These are phyloP conservation scores for Andrographis paniculata DNA, from an alignment of 305 asterid genomes.

Conservation along the genomic window DNA sequence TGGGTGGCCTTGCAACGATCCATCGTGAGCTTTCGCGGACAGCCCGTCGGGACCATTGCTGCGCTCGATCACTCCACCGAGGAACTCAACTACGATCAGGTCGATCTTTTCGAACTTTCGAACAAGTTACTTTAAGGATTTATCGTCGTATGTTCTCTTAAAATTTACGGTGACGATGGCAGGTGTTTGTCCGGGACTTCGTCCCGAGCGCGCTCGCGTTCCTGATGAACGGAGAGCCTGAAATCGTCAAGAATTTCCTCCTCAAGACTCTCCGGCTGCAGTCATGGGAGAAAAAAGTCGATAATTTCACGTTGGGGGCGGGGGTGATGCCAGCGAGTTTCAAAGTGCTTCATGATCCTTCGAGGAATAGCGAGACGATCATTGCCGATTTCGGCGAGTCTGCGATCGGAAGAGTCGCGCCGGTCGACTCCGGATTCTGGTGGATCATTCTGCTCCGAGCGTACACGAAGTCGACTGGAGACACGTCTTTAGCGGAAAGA, in stretches of 20 bases:
- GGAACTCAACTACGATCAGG: slow-evolving; percentile 94
- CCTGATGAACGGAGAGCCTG: slow-evolving; percentile 94
- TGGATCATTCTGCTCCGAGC: slow-evolving; percentile 96
- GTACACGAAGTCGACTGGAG: slow-evolving; percentile 90
- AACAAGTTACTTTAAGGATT: not conserved
- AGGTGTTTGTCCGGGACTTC: slow-evolving; percentile 91
- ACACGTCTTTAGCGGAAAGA: slow-evolving; percentile 67
- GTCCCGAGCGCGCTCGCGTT: slow-evolving; percentile 93
- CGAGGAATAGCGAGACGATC: slow-evolving; percentile 60
- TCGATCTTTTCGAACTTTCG: slow-evolving; percentile 3
- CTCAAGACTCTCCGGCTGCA: slow-evolving; percentile 79
- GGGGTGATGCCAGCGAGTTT: slow-evolving; percentile 98
- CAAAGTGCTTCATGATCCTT: slow-evolving; percentile 89
- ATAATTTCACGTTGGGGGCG: slow-evolving; percentile 73
- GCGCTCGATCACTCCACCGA: slow-evolving; percentile 78
- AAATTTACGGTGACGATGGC: slow-evolving; percentile 5
- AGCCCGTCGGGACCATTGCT: slow-evolving; percentile 93
- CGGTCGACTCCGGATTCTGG: slow-evolving; percentile 98
- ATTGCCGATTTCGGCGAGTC: slow-evolving; percentile 89
- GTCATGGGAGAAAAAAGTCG: slow-evolving; percentile 91
- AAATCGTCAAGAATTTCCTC: slow-evolving; percentile 78
- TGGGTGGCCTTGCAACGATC: slow-evolving; percentile 84
- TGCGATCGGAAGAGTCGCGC: slow-evolving; percentile 96
- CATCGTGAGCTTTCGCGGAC: slow-evolving; percentile 61
- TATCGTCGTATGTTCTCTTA: not conserved